These are phyloP conservation scores for Coemansia sp. DNA, from an alignment of 192 early-diverging fungal species.

Conservation along the genomic window DNA sequence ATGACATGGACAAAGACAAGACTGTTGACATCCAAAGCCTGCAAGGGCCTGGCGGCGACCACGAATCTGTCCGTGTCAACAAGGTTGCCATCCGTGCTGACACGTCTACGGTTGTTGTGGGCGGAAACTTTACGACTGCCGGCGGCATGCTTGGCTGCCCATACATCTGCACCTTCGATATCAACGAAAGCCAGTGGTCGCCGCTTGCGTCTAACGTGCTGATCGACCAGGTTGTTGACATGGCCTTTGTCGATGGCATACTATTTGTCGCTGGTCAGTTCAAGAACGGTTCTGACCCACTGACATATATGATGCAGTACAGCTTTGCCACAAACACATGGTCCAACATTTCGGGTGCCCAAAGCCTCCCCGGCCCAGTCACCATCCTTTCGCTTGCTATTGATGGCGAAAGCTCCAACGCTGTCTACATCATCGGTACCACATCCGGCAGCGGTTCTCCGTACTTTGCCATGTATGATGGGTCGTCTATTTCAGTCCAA, in stretches of 20 bases:
- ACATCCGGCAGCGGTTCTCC: conserved; percentile 22
- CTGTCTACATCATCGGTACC: conserved; percentile 42
- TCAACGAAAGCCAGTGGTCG: conserved; percentile 55
- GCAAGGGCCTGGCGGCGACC: conserved; percentile 18
- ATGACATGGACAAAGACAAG: conserved; percentile 51
- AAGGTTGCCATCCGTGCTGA: conserved; percentile 46
- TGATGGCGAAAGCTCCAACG: conserved; percentile 14
- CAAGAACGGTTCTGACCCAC: conserved; percentile 50
- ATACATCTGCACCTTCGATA: conserved; percentile 53
- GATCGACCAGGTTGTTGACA: conserved; percentile 39
- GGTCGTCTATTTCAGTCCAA: conserved; percentile 36
- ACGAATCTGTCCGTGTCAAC: conserved; percentile 34
- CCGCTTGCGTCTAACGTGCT: conserved; percentile 38
- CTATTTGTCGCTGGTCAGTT: conserved; percentile 60
- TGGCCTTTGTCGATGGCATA: conserved; percentile 39
- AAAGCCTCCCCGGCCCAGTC: conserved; percentile 56
- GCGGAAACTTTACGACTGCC: conserved; percentile 48
- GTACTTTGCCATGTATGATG: conserved; percentile 60
- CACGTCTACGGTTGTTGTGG: conserved; percentile 53
- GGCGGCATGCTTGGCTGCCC: conserved; percentile 42
- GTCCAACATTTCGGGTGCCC: conserved; percentile 45
- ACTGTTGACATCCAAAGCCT: conserved; percentile 19
- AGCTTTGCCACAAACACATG: conserved; percentile 54
- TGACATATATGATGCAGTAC: conserved; percentile 52
- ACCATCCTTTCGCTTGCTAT: conserved; percentile 46